Base-by-base conservation (phyloP, 2,329 filamentous ascomycete genomes). In the Colletotrichum sp. region DNA sequence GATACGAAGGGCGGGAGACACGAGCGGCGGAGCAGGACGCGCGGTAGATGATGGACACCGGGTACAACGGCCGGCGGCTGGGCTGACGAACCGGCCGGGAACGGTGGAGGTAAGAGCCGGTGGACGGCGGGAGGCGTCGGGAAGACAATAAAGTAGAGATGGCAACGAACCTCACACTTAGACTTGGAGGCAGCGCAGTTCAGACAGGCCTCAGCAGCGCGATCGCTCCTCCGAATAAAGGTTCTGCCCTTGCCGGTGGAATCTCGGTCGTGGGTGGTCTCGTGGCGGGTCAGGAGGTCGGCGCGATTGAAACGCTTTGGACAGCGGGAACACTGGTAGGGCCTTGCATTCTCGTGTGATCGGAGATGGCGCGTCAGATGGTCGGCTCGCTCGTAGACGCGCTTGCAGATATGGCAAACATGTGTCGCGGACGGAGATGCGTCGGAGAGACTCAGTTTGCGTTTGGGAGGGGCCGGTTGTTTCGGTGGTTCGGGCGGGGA, bases 101-200 rank as follows among this genome's bases (percentile, higher is more conserved):
- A 47, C n/a, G 43, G 43, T 47, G 43, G 43, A 47, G 43, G n/a
- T 21, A 3, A 47, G 43, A 47, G n/a, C 43, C 11, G 43, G 43
- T 47, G n/a, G 43, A 47, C 43, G 43, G 43, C 43, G 43, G 43
- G n/a, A 47, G 43, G 43, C 33, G 15, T n/a, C n/a, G 12, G 16
- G 12, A 16, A 59, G 18, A 38, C 11, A 2, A 2, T 47, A 24
- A 15, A n/a, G 6, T 15, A 47, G 38, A 62, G 58, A n/a, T 33
- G 21, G 12, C 57, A 33, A 29, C 58, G 58, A 62, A 74, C 72
- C 72, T 74, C 72, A 63, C 72, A 74, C 54, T 74, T 74, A n/a
- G 72, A 71, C 63, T 74, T 74, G 43, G 72, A 74, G 13, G 72
- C 62, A 58, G 72, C 72, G 29, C 72, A 74, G 11, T 74, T 74